Conservation (phyloP, 768 basidiomycete species). For the Auricularia sp. region DNA sequence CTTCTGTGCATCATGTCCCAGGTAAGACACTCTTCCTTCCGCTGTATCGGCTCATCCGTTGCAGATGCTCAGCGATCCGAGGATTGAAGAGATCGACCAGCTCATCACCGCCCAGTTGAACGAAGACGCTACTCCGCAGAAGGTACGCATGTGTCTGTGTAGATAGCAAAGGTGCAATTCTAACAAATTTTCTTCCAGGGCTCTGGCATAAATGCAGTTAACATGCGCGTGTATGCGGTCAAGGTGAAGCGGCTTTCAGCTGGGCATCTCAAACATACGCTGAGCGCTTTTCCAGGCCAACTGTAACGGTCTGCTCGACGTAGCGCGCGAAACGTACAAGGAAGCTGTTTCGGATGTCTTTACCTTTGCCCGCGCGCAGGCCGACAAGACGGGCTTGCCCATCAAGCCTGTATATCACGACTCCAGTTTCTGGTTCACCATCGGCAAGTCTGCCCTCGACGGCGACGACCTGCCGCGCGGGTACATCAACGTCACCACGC, state of each 20-base stretch:
- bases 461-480: constrained; percentile 51
- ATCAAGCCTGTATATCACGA: constrained; percentile 57
- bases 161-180: too few relatives aligned
- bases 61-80: constrained; percentile 68
- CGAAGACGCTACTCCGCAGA: constrained; percentile 51
- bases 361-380: constrained; percentile 47
- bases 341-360: constrained; percentile 89
- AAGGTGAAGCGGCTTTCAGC: constrained; percentile 32
- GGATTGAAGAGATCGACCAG: constrained; percentile 51
- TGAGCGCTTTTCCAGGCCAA: constrained; percentile 41
- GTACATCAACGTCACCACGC: constrained; percentile 57
- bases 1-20: constrained; percentile 54
- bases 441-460: constrained; percentile 61
- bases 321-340: constrained; percentile 89
- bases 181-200: constrained; percentile 31
- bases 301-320: constrained; percentile 76
- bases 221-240: constrained; percentile 82
- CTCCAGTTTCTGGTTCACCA: constrained; percentile 57
- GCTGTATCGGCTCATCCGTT: not conserved
- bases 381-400: constrained; percentile 55
- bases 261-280: not conserved
- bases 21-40: constrained; percentile 26
- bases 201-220: constrained; percentile 56
- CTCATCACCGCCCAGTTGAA: constrained; percentile 59
- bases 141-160: constrained; percentile 30